phyloP scores from a whole-genome alignment of 2,329 filamentous ascomycete genomes.

The Blastomyces silverae region DNA sequence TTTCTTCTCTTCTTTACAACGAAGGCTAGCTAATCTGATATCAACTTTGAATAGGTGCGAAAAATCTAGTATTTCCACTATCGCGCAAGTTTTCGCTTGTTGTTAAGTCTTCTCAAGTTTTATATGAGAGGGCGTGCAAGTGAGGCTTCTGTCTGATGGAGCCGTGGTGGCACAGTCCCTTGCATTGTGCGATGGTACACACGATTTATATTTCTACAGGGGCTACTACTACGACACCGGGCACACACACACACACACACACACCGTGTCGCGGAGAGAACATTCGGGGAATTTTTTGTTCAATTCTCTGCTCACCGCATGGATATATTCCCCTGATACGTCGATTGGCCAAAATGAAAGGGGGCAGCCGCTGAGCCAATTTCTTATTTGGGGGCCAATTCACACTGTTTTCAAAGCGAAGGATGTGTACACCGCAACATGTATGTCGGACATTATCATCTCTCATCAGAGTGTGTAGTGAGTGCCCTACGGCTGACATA shows the following conservation, averaged over 20 bases:
- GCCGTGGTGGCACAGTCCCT: constrained; percentile 1
- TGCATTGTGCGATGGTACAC: constrained; percentile 8
- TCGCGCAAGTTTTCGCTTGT: neutral
- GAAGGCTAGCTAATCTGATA: neutral
- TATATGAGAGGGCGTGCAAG: neutral
- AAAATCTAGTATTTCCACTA: neutral
- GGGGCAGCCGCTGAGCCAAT: neutral
- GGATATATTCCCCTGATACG: neutral
- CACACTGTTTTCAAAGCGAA: neutral
- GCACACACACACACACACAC: neutral
- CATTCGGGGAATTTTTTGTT: neutral
- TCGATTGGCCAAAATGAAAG: neutral
- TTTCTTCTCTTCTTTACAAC: neutral
- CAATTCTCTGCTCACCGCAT: constrained; percentile 7
- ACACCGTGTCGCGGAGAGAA: neutral
- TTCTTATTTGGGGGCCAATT: constrained; percentile 4
- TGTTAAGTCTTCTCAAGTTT: neutral
- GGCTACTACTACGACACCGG: neutral
- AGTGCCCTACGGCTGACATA: neutral
- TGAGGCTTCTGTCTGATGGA: neutral
- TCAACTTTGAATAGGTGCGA: neutral
- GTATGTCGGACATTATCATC: neutral
- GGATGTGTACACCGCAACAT: neutral
- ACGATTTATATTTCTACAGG: neutral
- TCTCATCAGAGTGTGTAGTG: neutral